These are phyloP conservation scores for Metschnikowia lachancei DNA, from an alignment of 805 yeast genomes.

Conservation along the genomic window DNA sequence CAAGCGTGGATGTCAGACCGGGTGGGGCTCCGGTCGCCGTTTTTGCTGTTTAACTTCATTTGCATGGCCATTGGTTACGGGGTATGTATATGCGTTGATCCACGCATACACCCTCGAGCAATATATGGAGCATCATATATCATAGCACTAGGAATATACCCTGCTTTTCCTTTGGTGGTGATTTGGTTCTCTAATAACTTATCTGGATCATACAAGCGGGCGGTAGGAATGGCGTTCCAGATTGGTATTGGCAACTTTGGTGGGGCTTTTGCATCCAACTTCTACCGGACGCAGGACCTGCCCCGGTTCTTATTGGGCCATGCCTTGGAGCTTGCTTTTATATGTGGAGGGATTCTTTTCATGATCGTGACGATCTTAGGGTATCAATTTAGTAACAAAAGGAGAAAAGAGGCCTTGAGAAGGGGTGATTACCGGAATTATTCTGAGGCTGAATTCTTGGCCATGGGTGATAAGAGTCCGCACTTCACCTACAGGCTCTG, in stretches of 20 bases:
- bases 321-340: slow-evolving; percentile 30
- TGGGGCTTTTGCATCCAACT: slow-evolving; percentile 36
- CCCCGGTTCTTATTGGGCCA: slow-evolving; percentile 33
- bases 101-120: slow-evolving; percentile 22
- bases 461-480: slow-evolving; percentile 45
- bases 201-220: slow-evolving; percentile 35
- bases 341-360: slow-evolving; percentile 25
- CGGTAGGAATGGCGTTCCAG: slow-evolving; percentile 40
- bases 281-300: slow-evolving; percentile 28
- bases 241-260: slow-evolving; percentile 40
- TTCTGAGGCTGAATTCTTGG: slow-evolving; percentile 28
- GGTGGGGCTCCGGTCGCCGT: slow-evolving; percentile 32
- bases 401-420: slow-evolving; percentile 9
- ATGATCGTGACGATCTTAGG: slow-evolving; percentile 1
- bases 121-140: slow-evolving; percentile 32
- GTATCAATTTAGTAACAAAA: slow-evolving; percentile 2
- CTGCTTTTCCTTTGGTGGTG: slow-evolving; percentile 30
- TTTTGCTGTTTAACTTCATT: slow-evolving; percentile 22
- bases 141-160: slow-evolving; percentile 30
- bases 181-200: slow-evolving; percentile 39
- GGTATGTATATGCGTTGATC: slow-evolving; percentile 26
- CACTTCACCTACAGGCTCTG: slow-evolving; percentile 30
- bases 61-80: slow-evolving; percentile 34
- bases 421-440: slow-evolving; percentile 30
- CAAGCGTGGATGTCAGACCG: slow-evolving; percentile 27